These are phyloP conservation scores for Eutrema yunnanense DNA, from an alignment of 345 rosid species.

Conservation along the genomic window DNA sequence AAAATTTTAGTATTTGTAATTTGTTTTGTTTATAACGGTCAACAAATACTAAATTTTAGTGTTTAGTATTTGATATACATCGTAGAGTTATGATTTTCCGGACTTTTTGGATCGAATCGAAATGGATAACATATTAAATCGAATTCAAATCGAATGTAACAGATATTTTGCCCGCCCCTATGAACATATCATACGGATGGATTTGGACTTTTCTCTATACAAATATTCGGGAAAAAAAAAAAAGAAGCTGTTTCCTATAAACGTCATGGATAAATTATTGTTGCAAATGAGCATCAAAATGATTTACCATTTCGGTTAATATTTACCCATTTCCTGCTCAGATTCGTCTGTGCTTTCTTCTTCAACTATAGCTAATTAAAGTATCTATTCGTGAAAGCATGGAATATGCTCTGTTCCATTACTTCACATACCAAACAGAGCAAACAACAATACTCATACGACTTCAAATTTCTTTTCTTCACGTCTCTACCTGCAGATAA, in stretches of 20 bases:
- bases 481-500: constrained; percentile 28
- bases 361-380: background rate
- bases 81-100: too few relatives aligned
- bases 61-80: too few relatives aligned
- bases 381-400: constrained; percentile 23
- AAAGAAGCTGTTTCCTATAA: background rate
- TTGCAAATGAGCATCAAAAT: constrained; percentile 19
- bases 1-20: too few relatives aligned
- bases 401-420: constrained; percentile 31
- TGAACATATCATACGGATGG: background rate
- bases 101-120: too few relatives aligned
- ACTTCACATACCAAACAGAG: constrained; percentile 27
- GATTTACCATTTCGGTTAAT: constrained; percentile 4
- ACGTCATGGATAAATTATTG: background rate
- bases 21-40: too few relatives aligned
- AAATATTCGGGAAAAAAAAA: background rate
- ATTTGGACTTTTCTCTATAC: background rate
- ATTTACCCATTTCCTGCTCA: background rate
- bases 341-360: constrained; percentile 4
- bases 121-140: too few relatives aligned
- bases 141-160: too few relatives aligned
- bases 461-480: constrained; percentile 15
- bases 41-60: too few relatives aligned
- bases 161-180: too few relatives aligned
- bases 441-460: constrained; percentile 18